Base-by-base conservation (phyloP, 2,329 filamentous ascomycete genomes). In the Alternaria gaisen region DNA sequence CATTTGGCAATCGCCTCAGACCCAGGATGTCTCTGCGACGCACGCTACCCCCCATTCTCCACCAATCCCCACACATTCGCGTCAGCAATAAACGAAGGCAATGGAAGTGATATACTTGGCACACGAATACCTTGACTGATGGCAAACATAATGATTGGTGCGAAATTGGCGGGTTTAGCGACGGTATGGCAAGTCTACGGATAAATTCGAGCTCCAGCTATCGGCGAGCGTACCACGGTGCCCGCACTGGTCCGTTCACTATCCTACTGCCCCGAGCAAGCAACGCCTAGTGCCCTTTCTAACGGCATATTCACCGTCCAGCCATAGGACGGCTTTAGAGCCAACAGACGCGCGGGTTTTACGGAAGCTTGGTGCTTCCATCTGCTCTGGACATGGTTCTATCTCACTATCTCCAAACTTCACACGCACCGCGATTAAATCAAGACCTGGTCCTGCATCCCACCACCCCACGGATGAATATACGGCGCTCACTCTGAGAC, bases 221-320 rank as follows among this genome's bases (percentile, higher is more conserved):
- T 68, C 69, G 69, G 69, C 62, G 64, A 55, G 53, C 58, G 54
- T 60, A 55, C 56, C 64, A 66, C 46, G 53, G 57, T 57, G 66
- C 60, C 68, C 66, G 68, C 65, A 42, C 58, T 67, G 64, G 63
- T 66, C 72, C 66, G 64, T 64, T 65, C 52, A 51, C 65, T 66
- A 66, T 69, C 56, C 64, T 61, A 67, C 68, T 68, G 57, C 64
- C 66, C 68, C 69, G 65, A 72, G 64, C 57, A 73, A 69, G 68
- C 64, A 56, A 63, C 48, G 53, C 50, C 64, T 70, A 72, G 67
- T 59, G 65, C 59, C 58, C 41, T 66, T 66, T 64, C 52, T 62
- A 70, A 75, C 75, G 76, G 74, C 76, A 75, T 76, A 72, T 77
- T 74, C 71, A 73, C 64, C 69, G 70, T 77, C 75, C 73, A 79